Conservation (phyloP, 2,329 filamentous ascomycete genomes). For the Pestalotiopsis fici region DNA sequence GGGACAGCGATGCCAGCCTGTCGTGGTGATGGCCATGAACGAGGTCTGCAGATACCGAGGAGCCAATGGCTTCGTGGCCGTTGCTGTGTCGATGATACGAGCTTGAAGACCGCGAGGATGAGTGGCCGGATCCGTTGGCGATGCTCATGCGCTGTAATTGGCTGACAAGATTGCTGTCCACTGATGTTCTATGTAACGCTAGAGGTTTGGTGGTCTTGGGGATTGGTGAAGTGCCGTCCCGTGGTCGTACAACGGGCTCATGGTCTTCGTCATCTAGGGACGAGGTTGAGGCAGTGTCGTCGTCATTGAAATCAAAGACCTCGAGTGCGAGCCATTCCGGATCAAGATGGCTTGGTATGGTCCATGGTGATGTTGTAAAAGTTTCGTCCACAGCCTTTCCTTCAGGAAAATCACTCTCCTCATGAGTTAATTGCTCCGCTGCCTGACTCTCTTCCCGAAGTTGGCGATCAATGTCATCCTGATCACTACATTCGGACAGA, state of each 20-base stretch:
- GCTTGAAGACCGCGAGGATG: conserved; percentile 18
- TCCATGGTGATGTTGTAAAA: conserved; percentile 41
- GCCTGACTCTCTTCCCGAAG: conserved; percentile 37
- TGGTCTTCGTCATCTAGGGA: conserved; percentile 21
- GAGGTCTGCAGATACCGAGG: conserved; percentile 12
- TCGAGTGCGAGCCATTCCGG: conserved; percentile 92
- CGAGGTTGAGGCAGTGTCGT: conserved; percentile 28
- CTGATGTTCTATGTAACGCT: conserved; percentile 19
- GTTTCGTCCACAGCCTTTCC: neutral
- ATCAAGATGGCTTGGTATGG: conserved; percentile 74
- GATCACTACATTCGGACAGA: conserved; percentile 32
- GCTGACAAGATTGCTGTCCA: conserved; percentile 28
- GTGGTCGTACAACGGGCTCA: conserved; percentile 9
- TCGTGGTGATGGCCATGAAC: conserved; percentile 24
- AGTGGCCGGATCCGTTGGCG: conserved; percentile 28
- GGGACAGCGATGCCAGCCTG: conserved; percentile 13
- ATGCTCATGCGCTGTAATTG: conserved; percentile 41
- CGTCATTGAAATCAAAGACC: conserved; percentile 68
- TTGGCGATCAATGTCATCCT: conserved; percentile 49
- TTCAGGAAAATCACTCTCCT: neutral
- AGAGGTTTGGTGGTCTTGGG: conserved; percentile 8
- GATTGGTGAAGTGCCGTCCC: conserved; percentile 1
- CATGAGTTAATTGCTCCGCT: neutral
- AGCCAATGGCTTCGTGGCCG: neutral
- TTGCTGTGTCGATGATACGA: conserved; percentile 1